phyloP scores from a whole-genome alignment of 768 basidiomycete species.

The Leccinum rimulosum region DNA sequence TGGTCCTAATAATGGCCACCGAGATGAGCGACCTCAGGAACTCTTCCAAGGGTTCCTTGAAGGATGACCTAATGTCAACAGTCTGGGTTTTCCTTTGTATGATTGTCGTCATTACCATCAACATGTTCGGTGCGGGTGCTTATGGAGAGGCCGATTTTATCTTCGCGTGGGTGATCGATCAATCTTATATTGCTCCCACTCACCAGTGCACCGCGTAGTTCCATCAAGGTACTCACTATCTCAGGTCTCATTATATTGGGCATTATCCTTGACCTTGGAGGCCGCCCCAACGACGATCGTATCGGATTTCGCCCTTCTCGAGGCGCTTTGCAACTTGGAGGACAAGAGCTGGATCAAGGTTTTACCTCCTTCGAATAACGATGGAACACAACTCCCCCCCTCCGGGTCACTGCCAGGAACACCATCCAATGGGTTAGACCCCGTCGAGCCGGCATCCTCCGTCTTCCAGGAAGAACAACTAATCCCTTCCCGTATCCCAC shows the following conservation, averaged over 20 bases:
- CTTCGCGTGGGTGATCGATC: constrained; percentile 55
- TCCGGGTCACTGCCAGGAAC: no score
- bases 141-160: constrained; percentile 87
- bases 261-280: constrained; percentile 81
- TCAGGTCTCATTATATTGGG: constrained; percentile 68
- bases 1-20: not conserved
- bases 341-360: not conserved
- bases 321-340: not conserved
- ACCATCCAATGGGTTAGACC: no score
- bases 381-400: no score
- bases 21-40: no score
- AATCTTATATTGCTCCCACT: not conserved
- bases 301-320: constrained; percentile 35
- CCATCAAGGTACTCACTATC: constrained; percentile 89
- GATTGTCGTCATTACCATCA: constrained; percentile 72
- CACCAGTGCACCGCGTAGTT: constrained; percentile 32
- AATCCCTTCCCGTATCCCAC: not conserved
- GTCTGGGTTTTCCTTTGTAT: constrained; percentile 80
- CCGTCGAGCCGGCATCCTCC: no score
- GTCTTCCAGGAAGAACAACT: no score
- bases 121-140: constrained; percentile 70
- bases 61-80: constrained; percentile 37
- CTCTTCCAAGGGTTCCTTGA: no score
- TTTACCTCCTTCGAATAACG: no score
- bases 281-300: constrained; percentile 79